Evolutionary conservation across 2,329 filamentous ascomycete genomes (phyloP).

Genomic region (Diaporthe humulicola): DNA sequence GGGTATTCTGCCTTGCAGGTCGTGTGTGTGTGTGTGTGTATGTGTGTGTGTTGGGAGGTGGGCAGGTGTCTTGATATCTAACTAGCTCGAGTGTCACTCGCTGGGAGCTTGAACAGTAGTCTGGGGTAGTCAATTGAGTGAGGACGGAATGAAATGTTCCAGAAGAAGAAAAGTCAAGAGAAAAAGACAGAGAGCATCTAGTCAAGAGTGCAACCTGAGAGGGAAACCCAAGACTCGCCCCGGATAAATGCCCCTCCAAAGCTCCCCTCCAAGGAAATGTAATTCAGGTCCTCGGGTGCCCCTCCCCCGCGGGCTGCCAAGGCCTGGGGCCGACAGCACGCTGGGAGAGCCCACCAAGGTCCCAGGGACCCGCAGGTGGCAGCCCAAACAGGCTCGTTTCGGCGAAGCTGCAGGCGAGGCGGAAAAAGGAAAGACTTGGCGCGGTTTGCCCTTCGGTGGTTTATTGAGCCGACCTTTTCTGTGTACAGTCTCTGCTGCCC

Average conservation of each 20-base stretch:
- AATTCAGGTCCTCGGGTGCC: conserved; percentile 16
- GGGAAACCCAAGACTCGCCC: not conserved
- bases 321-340: conserved; percentile 16
- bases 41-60: not conserved
- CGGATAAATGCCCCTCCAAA: conserved; percentile 32
- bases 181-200: not conserved
- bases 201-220: not conserved
- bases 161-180: not conserved
- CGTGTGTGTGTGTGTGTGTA: not conserved
- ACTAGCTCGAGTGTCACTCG: not conserved
- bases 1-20: conserved; percentile 22
- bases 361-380: conserved; percentile 7
- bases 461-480: conserved; percentile 16
- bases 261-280: conserved; percentile 18
- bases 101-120: not conserved
- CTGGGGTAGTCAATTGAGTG: not conserved
- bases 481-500: not conserved
- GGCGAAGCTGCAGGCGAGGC: conserved; percentile 29
- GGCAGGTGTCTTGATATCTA: not conserved
- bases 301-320: conserved; percentile 34
- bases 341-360: conserved; percentile 9
- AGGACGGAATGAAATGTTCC: not conserved
- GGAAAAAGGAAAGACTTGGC: conserved; percentile 19
- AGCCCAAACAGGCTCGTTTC: conserved; percentile 22
- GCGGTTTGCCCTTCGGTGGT: conserved; percentile 1